Base-by-base conservation (phyloP, 192 early-diverging fungal genomes). In the Phycomyces nitens region DNA sequence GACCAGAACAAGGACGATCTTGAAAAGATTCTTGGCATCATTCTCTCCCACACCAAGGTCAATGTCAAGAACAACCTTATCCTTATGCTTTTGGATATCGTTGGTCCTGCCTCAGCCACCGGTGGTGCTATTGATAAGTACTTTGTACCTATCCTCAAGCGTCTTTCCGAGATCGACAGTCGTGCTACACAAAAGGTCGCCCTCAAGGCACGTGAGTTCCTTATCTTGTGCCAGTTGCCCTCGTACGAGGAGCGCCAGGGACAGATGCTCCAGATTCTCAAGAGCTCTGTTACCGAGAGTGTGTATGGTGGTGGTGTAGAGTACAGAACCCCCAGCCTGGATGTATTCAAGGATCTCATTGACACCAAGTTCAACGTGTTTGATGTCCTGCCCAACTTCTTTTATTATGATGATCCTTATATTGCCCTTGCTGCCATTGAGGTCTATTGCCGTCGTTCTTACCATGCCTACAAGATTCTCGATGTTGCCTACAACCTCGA, bases 371-470 rank as follows among this genome's bases (percentile, higher is more conserved):
- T 94, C 85, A 88, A 92, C 34, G 96, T 99, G 56, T 86, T 97
- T 67, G 97, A 99, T 64, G 92, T 98, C 20, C 73, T 99, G 58
- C 93, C 93, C 64, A 79, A 80, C 60, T 96, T 99, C 81, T 93
- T 99, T 74, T 94, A 93, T 76, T 89, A 99, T 69, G 73, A 80
- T 34, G 88, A 94, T 58, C 74, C 77, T 21, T 85, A 86, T 57
- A 82, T 96, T 54, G 77, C 88, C 7, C 75, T 93, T 66, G 89
- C 92, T 0, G 95, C 97, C 21, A 83, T 97, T 34, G 95, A 97
- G 84, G 94, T 95, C 14, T 99, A 99, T 71, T 91, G 93, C 57
- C 86, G 96, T 58, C 95, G 95, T 64, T 94, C 97, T 5, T 96
- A 97, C 87, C 94, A 98, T 70, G 94, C 94, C 41, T 99, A 99